A percentile compares a stretch with the other conserved stretches of the same genome.
Conservation (phyloP, 768 basidiomycete genomes). For the Russula virescens region DNA sequence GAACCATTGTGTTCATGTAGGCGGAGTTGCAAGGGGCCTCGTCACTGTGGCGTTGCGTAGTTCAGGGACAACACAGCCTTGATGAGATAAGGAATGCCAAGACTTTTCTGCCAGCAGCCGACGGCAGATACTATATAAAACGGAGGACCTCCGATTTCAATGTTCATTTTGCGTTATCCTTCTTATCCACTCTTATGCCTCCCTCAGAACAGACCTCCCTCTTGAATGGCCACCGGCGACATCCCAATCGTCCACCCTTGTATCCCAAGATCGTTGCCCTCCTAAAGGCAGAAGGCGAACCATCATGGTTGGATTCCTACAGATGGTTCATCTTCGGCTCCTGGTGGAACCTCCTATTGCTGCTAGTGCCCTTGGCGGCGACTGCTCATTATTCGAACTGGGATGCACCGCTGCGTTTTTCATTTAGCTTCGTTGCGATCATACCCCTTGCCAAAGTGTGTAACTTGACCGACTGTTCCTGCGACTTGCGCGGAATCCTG, state of each 20-base stretch:
- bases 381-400: conserved; percentile 59
- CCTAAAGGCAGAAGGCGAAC: conserved; percentile 57
- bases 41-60: too few species aligned
- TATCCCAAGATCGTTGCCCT: conserved; percentile 35
- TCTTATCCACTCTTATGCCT: conserved; percentile 1
- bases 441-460: conserved; percentile 81
- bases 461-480: neutral
- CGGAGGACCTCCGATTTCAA: too few species aligned
- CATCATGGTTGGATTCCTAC: conserved; percentile 53
- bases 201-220: conserved; percentile 19
- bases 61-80: too few species aligned
- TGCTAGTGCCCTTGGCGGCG: conserved; percentile 73
- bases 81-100: conserved; percentile 5
- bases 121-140: too few species aligned
- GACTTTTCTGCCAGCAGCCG: neutral
- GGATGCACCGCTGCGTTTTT: conserved; percentile 72
- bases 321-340: conserved; percentile 55
- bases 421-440: conserved; percentile 75
- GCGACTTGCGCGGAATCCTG: neutral
- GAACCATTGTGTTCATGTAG: too few species aligned
- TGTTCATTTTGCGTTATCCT: neutral
- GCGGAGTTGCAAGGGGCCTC: too few species aligned
- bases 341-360: conserved; percentile 70
- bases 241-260: conserved; percentile 31
- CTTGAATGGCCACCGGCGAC: conserved; percentile 33